These are phyloP conservation scores for Eucalyptus albens DNA, from an alignment of 345 rosid species.

Conservation along the genomic window DNA sequence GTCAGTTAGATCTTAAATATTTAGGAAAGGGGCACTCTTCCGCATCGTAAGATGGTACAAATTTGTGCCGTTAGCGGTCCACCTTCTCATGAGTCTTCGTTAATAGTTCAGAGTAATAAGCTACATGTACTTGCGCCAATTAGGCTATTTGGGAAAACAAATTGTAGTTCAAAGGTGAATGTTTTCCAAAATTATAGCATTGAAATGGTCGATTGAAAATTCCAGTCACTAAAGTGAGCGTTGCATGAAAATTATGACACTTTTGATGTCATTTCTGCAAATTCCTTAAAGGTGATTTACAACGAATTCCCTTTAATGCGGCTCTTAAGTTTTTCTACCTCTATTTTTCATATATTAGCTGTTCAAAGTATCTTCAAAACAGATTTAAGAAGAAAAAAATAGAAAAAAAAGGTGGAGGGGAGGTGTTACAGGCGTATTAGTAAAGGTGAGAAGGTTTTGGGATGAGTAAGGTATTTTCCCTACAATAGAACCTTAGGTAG, in stretches of 20 bases:
- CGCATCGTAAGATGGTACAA: neutral
- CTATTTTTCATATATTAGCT: too few relatives aligned
- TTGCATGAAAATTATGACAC: neutral
- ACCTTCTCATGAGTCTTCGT: neutral
- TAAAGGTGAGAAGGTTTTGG: neutral
- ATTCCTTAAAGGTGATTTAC: neutral
- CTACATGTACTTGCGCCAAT: neutral
- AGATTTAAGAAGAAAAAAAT: neutral
- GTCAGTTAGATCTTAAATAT: too few relatives aligned
- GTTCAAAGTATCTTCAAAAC: too few relatives aligned
- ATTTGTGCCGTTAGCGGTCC: neutral
- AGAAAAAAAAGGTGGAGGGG: neutral
- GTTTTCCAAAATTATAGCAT: neutral
- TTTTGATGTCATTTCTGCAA: neutral
- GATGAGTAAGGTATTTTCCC: neutral
- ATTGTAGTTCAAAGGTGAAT: neutral
- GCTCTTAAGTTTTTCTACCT: neutral
- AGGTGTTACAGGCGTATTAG: neutral
- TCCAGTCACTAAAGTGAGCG: fast-evolving
- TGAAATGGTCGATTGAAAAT: neutral
- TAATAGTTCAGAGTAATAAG: neutral
- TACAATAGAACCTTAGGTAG: neutral
- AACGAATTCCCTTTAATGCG: neutral
- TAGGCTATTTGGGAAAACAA: neutral
- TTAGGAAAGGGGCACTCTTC: neutral